These are phyloP conservation scores for Aspergillus novoparasiticus DNA, from an alignment of 2,329 filamentous ascomycete genomes.

Conservation along the genomic window DNA sequence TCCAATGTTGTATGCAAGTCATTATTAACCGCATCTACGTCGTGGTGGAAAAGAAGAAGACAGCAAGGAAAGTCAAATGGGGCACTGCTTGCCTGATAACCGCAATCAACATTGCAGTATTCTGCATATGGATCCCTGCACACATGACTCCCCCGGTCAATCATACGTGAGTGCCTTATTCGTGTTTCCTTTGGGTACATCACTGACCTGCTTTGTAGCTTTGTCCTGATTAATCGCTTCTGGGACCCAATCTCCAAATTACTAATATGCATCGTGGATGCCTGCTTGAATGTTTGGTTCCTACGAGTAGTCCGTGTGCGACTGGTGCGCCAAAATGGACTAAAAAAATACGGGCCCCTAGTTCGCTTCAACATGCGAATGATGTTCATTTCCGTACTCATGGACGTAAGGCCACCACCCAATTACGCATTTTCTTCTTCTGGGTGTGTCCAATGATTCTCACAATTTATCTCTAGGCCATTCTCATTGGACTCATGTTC, in stretches of 20 bases:
- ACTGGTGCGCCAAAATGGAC: not conserved
- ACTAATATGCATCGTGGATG: not conserved
- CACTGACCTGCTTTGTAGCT: not conserved
- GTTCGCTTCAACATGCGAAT: not conserved
- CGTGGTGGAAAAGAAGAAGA: not conserved
- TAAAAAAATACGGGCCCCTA: not conserved
- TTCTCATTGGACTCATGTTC: constrained; percentile 1
- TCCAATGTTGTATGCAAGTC: not conserved
- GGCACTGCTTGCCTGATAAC: not conserved
- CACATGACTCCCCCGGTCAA: not conserved
- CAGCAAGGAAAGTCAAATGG: not conserved
- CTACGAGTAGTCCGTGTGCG: not conserved
- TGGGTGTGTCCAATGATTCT: not conserved
- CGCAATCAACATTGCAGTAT: not conserved
- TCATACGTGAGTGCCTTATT: not conserved
- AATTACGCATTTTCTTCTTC: not conserved
- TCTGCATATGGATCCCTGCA: constrained; percentile 1
- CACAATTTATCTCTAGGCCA: not conserved
- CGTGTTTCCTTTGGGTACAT: not conserved
- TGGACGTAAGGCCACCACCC: not conserved
- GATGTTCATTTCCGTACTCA: not conserved
- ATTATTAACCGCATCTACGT: not conserved
- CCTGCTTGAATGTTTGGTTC: not conserved
- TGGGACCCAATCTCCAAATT: not conserved
- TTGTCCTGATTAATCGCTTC: not conserved